Percentiles rank a stretch among this genome's conserved stretches.
Conservation (phyloP, 768 basidiomycete species). For the Mycena maculata region DNA sequence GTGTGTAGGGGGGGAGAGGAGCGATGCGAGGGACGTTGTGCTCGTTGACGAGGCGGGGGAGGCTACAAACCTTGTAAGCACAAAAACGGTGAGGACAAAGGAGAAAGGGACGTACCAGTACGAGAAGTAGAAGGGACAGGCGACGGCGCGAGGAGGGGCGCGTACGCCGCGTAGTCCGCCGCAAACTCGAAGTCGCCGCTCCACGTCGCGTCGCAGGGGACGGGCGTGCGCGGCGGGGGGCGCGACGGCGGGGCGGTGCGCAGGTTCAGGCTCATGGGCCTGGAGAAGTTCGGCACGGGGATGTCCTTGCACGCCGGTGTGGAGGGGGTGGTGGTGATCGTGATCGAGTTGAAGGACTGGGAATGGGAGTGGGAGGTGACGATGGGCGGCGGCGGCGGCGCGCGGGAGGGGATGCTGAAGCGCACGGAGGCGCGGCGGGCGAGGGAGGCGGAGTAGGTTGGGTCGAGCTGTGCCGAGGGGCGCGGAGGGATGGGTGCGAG, state of each 20-base stretch:
- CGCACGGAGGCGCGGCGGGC: constrained; percentile 6
- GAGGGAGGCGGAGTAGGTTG: background rate
- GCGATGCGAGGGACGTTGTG: constrained; percentile 13
- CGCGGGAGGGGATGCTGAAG: constrained; percentile 24
- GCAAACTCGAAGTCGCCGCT: constrained; percentile 8
- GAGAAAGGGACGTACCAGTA: background rate
- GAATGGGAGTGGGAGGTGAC: constrained; percentile 12
- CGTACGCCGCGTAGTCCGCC: constrained; percentile 5
- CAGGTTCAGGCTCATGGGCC: background rate
- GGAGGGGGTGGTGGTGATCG: no score
- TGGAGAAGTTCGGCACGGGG: constrained; percentile 19
- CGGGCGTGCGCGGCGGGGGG: constrained; percentile 28
- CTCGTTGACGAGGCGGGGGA: no score
- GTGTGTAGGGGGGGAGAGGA: constrained; percentile 20
- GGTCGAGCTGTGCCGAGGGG: background rate
- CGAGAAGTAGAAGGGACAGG: constrained; percentile 4
- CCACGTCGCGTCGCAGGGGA: constrained; percentile 20
- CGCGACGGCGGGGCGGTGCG: constrained; percentile 1
- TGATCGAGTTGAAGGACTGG: background rate
- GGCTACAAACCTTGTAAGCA: constrained; percentile 5
- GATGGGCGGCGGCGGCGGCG: constrained; percentile 28
- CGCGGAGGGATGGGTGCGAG: background rate
- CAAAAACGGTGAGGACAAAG: background rate
- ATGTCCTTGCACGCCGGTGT: no score
- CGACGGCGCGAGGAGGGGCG: background rate